phyloP scores from a whole-genome alignment of 148 eudicot species.

The Nyssa sinensis region DNA sequence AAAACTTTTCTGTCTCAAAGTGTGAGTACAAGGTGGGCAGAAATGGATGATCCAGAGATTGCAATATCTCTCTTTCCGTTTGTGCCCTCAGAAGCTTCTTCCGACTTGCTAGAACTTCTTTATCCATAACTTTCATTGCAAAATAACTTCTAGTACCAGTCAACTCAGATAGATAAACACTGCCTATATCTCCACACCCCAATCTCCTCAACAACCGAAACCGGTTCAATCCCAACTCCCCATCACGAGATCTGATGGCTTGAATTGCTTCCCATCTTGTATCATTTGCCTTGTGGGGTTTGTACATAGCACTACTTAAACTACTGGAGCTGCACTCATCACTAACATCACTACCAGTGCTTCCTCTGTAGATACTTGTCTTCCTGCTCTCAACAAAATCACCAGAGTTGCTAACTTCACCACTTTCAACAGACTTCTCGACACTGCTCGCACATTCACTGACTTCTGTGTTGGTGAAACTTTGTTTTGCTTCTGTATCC shows the following conservation, averaged over 20 bases:
- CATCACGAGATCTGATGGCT: conserved; percentile 58
- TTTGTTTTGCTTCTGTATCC: conserved; percentile 74
- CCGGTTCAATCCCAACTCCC: conserved; percentile 57
- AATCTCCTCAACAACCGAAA: conserved; percentile 66
- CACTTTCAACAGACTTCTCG: conserved; percentile 51
- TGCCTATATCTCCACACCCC: conserved; percentile 93
- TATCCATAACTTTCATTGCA: conserved; percentile 94
- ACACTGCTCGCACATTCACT: conserved; percentile 59
- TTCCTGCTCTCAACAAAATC: conserved; percentile 69
- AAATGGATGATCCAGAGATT: conserved; percentile 90
- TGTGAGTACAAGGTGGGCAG: conserved; percentile 86
- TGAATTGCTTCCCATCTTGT: conserved; percentile 84
- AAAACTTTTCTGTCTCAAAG: conserved; percentile 77
- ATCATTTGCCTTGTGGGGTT: conserved; percentile 88
- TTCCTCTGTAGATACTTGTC: conserved; percentile 64
- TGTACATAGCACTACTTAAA: conserved; percentile 56
- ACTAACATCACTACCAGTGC: conserved; percentile 81
- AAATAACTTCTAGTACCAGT: conserved; percentile 70
- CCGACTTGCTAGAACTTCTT: conserved; percentile 63
- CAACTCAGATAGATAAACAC: conserved; percentile 74
- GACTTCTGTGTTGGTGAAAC: conserved; percentile 72
- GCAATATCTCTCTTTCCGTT: conserved; percentile 88
- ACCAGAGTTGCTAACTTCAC: conserved; percentile 40
- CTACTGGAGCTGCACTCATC: conserved; percentile 88
- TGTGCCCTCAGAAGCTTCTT: conserved; percentile 85